A percentile compares a stretch with the other conserved stretches of the same genome.
phyloP scores from a whole-genome alignment of 2,329 filamentous ascomycete genomes.

The Cercospora sp. region DNA sequence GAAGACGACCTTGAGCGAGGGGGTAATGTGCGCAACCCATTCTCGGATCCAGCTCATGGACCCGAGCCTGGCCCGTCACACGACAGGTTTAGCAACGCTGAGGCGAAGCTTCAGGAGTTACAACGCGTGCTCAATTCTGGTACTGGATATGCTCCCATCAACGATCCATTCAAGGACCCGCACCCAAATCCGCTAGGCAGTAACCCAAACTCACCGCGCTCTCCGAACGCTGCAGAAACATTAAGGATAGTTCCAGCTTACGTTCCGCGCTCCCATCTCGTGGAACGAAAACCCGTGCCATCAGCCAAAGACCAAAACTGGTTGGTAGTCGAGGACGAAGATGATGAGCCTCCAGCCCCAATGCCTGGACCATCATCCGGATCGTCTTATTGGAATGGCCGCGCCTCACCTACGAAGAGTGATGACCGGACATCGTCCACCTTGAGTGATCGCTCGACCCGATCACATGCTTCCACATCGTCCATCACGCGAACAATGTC shows the following conservation, averaged over 20 bases:
- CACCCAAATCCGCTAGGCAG: conserved; percentile 41
- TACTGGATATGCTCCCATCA: conserved; percentile 5
- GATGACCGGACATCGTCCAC: conserved; percentile 59
- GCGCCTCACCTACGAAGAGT: conserved; percentile 52
- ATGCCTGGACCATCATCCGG: not conserved
- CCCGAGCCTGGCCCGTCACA: conserved; percentile 23
- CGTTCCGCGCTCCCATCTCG: conserved; percentile 21
- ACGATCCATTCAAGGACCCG: conserved; percentile 45
- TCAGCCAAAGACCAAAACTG: conserved; percentile 32
- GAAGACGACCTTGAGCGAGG: conserved; percentile 20
- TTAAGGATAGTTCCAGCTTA: conserved; percentile 33
- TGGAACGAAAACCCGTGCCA: conserved; percentile 24
- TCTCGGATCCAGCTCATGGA: conserved; percentile 40
- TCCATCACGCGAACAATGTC: conserved; percentile 49
- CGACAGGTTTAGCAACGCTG: conserved; percentile 19
- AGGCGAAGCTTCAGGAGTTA: conserved; percentile 23
- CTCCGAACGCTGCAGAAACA: conserved; percentile 22
- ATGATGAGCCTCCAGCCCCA: conserved; percentile 16
- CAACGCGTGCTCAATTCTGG: conserved; percentile 20
- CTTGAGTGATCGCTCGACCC: conserved; percentile 54
- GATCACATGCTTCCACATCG: conserved; percentile 45
- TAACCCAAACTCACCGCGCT: conserved; percentile 35
- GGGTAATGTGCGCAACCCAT: conserved; percentile 38
- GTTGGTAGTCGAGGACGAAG: conserved; percentile 27
- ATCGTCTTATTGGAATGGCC: conserved; percentile 33